These are phyloP conservation scores for Lentinula boryana DNA, from an alignment of 768 basidiomycete genomes.

Conservation along the genomic window DNA sequence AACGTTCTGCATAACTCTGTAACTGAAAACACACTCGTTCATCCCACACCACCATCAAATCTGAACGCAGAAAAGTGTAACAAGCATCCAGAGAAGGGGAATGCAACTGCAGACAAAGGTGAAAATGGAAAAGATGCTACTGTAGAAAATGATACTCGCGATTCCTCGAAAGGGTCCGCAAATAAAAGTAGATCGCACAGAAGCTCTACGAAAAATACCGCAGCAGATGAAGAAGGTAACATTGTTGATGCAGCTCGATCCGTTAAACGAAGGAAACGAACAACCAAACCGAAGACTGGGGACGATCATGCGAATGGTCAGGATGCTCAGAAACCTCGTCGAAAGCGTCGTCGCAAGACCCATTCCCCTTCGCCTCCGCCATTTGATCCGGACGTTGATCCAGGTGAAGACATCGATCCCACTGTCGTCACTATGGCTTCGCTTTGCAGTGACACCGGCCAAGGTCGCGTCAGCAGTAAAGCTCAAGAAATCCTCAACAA, in stretches of 20 bases:
- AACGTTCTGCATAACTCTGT: background rate
- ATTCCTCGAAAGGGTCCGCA: background rate
- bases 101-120: background rate
- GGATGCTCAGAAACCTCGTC: constrained; percentile 1
- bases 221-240: background rate
- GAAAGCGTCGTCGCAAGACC: constrained; percentile 22
- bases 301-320: background rate
- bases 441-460: constrained; percentile 71
- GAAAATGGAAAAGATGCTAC: background rate
- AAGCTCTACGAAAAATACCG: background rate
- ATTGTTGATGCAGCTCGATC: background rate
- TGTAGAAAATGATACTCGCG: background rate
- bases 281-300: background rate
- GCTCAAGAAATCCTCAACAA: constrained; percentile 67
- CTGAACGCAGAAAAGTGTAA: background rate
- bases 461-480: constrained; percentile 75
- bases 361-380: constrained; percentile 47
- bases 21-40: background rate
- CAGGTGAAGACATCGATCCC: constrained; percentile 78
- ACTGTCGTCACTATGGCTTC: constrained; percentile 79
- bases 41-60: background rate
- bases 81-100: background rate
- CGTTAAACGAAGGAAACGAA: constrained; percentile 9
- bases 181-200: background rate
- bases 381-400: constrained; percentile 54